Conservation (phyloP, 768 basidiomycete genomes). For the Termitomyces eurrhizus region DNA sequence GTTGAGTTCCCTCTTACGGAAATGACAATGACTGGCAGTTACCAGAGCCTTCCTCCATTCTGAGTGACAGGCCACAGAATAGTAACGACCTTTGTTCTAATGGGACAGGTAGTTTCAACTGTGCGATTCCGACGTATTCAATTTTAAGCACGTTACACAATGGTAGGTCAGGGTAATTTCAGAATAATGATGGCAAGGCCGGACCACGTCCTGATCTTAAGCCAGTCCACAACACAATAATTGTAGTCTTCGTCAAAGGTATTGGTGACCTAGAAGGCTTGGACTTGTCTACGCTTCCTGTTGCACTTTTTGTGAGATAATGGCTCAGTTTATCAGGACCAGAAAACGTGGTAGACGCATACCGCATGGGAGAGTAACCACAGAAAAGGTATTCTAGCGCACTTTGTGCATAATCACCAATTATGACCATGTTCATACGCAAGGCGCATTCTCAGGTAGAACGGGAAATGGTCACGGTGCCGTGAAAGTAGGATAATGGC, state of each 20-base stretch:
- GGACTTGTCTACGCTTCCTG: not conserved
- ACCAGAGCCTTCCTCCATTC: no score
- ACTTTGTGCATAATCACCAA: not conserved
- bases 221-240: not conserved
- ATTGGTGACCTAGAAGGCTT: not conserved
- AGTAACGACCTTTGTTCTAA: no score
- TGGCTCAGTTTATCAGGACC: not conserved
- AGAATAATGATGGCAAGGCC: not conserved
- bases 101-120: no score
- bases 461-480: conserved; percentile 6
- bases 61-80: no score
- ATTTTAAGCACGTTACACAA: not conserved
- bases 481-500: conserved; percentile 3
- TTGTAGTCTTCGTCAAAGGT: not conserved
- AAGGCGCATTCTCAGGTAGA: conserved; percentile 15
- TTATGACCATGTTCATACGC: conserved; percentile 7
- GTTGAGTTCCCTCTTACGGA: no score
- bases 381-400: not conserved
- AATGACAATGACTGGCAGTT: no score
- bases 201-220: not conserved
- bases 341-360: not conserved
- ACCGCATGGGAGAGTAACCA: not conserved
- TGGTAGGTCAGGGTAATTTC: not conserved
- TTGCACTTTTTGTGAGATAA: not conserved
- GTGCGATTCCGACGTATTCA: no score